These are phyloP conservation scores for Fraxinus sp. DNA, from an alignment of 305 asterid genomes.

Conservation along the genomic window DNA sequence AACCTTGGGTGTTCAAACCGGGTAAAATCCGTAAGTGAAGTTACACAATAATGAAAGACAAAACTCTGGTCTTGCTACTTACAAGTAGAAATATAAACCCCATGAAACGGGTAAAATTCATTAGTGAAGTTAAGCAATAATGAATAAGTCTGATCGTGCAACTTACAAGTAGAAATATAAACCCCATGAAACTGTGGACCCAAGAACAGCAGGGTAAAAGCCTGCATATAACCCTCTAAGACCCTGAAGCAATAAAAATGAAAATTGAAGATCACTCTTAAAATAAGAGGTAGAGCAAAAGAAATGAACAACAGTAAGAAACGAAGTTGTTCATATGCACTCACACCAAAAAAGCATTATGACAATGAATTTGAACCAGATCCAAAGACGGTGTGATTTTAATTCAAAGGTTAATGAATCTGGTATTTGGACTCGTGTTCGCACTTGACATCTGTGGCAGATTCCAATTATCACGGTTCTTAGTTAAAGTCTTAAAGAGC, in stretches of 20 bases:
- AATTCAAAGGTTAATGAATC: not conserved
- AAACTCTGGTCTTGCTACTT: constrained; percentile 33
- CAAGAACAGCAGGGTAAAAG: constrained; percentile 94
- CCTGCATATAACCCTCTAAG: constrained; percentile 91
- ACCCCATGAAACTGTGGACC: constrained; percentile 95
- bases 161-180: constrained; percentile 95
- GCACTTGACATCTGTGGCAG: not conserved
- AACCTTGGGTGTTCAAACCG: constrained; percentile 8
- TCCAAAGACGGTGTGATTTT: not conserved
- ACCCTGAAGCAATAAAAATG: constrained; percentile 56
- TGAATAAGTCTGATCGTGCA: constrained; percentile 8
- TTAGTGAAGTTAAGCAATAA: not conserved
- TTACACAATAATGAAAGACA: constrained; percentile 5
- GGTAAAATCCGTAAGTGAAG: not conserved
- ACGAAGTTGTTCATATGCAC: not conserved
- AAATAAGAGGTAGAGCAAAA: not conserved
- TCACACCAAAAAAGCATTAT: not conserved
- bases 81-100: constrained; percentile 94
- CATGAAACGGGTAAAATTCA: constrained; percentile 54
- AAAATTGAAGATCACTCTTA: constrained; percentile 13
- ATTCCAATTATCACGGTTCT: not conserved
- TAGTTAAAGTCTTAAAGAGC: not conserved
- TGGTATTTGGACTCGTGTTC: not conserved
- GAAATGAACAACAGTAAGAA: not conserved
- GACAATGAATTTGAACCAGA: not conserved